phyloP scores from a whole-genome alignment of 768 basidiomycete species.

The Hirschioporus abietinus region DNA sequence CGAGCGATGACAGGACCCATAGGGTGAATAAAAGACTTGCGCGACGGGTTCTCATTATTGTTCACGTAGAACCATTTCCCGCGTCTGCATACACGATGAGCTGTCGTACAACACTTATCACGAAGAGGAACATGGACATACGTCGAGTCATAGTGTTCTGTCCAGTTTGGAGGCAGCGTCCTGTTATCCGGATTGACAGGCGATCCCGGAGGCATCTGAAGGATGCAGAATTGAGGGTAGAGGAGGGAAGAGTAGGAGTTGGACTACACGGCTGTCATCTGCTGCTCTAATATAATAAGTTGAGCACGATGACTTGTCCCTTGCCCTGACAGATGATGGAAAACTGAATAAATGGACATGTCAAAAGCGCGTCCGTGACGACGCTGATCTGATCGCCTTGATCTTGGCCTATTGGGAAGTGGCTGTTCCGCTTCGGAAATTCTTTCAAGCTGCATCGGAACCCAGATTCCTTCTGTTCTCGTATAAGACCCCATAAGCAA shows the following conservation, averaged over 20 bases:
- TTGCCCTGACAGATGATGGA: background rate
- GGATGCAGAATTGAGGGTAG: background rate
- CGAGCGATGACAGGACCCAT: background rate
- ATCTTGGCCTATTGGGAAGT: background rate
- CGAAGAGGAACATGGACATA: background rate
- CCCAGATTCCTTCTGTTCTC: background rate
- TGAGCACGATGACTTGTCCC: background rate
- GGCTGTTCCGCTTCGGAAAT: constrained; percentile 1
- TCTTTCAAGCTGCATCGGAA: background rate
- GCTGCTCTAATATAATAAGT: background rate
- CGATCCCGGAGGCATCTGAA: background rate
- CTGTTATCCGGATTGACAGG: background rate
- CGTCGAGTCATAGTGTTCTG: background rate
- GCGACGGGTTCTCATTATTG: background rate
- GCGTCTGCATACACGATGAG: background rate
- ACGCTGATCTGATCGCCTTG: background rate
- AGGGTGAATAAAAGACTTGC: background rate
- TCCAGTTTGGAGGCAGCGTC: background rate
- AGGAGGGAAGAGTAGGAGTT: background rate
- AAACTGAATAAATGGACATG: background rate
- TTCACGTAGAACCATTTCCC: background rate
- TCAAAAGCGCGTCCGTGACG: background rate
- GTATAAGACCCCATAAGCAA: background rate
- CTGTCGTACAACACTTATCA: background rate
- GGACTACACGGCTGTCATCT: background rate